Conservation (phyloP, 2,329 filamentous ascomycete species). For the Aschersonia sp. region DNA sequence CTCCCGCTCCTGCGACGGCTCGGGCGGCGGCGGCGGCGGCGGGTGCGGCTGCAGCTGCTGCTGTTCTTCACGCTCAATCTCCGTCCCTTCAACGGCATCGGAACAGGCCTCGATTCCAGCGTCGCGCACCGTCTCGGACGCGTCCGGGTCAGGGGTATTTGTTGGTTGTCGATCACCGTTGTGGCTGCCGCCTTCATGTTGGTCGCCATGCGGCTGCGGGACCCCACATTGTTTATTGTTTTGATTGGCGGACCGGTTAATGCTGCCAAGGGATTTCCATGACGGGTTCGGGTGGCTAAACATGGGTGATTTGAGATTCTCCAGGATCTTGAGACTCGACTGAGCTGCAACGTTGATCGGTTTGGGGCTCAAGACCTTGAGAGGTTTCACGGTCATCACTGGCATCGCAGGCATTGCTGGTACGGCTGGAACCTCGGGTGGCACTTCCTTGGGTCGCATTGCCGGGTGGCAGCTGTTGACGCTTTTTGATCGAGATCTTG, state of each 20-base stretch:
- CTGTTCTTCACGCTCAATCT: background rate
- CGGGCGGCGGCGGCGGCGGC: background rate
- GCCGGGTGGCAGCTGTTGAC: constrained; percentile 3
- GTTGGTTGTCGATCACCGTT: background rate
- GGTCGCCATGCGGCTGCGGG: background rate
- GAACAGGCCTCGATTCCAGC: background rate
- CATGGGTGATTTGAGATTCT: constrained; percentile 2
- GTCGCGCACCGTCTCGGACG: background rate
- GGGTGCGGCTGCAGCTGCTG: background rate
- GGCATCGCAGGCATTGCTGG: background rate
- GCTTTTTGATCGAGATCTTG: constrained; percentile 7
- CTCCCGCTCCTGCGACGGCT: background rate
- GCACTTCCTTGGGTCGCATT: background rate
- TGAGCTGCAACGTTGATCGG: constrained; percentile 4
- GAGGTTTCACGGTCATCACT: background rate
- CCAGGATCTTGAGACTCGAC: constrained; percentile 2
- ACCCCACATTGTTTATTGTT: background rate
- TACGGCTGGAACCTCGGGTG: background rate
- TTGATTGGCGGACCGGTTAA: constrained; percentile 1
- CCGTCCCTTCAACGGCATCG: background rate
- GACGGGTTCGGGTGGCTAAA: background rate
- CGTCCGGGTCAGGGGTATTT: background rate
- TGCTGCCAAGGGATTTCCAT: constrained; percentile 1
- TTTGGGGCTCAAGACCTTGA: constrained; percentile 3
- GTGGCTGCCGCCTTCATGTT: background rate